phyloP scores from a whole-genome alignment of 148 eudicot genomes.

The Persicaria tinctoria region DNA sequence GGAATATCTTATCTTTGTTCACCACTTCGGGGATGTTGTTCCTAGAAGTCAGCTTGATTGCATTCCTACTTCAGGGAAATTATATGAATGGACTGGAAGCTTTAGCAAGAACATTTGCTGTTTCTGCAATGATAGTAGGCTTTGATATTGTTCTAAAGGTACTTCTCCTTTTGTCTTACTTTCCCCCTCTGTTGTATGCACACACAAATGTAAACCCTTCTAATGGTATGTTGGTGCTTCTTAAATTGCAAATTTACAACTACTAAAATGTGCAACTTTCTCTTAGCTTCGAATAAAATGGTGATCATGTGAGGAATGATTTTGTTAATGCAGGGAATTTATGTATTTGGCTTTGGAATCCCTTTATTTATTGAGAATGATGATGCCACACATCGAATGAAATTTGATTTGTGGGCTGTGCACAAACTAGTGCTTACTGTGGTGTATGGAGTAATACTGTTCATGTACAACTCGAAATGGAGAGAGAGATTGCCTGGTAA shows the following conservation, averaged over 20 bases:
- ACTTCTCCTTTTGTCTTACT: background rate
- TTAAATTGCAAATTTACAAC: background rate
- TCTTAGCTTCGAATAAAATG: background rate
- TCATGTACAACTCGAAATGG: slow-evolving; percentile 61
- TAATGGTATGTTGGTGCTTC: background rate
- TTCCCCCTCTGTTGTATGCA: background rate
- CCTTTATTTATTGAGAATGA: slow-evolving; percentile 45
- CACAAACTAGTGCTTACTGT: slow-evolving; percentile 56
- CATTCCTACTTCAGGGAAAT: slow-evolving; percentile 83
- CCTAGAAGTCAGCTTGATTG: slow-evolving; percentile 88
- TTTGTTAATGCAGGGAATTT: slow-evolving; percentile 38
- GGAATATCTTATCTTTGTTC: slow-evolving; percentile 70
- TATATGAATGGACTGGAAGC: slow-evolving; percentile 66
- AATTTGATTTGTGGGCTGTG: slow-evolving; percentile 64
- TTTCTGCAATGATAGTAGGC: slow-evolving; percentile 68
- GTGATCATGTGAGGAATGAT: slow-evolving; percentile 1
- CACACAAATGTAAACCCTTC: background rate
- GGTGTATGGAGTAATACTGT: slow-evolving; percentile 47
- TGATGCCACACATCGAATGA: slow-evolving; percentile 28
- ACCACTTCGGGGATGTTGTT: slow-evolving; percentile 68
- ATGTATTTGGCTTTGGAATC: slow-evolving; percentile 51
- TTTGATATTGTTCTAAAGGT: slow-evolving; percentile 73
- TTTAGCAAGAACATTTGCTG: slow-evolving; percentile 59
- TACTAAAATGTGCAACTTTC: background rate
- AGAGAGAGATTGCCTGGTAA: slow-evolving; percentile 65